phyloP scores from a whole-genome alignment of 768 basidiomycete species.

The Leccinum subtestaceum region DNA sequence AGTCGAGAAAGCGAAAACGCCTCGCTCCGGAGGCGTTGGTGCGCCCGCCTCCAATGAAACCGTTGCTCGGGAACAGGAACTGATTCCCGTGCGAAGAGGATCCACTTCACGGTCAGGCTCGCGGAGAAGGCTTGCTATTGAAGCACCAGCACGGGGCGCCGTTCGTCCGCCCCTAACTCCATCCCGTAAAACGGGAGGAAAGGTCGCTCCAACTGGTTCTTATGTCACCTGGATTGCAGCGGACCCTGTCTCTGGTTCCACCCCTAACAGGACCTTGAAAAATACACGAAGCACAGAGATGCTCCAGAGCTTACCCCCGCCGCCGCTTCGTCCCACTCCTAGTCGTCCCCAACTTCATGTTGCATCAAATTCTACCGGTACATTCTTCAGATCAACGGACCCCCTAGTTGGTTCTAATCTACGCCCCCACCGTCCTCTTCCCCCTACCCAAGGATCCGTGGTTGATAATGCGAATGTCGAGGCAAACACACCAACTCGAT shows the following conservation, averaged over 20 bases:
- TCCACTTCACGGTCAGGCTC: slow-evolving; percentile 19
- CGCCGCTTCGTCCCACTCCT: slow-evolving; percentile 28
- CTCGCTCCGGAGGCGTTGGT: slow-evolving; percentile 16
- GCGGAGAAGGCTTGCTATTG: slow-evolving; percentile 9
- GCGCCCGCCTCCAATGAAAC: slow-evolving; percentile 23
- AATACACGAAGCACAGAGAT: slow-evolving; percentile 30
- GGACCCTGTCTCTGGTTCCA: slow-evolving; percentile 32
- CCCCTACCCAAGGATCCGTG: slow-evolving; percentile 26
- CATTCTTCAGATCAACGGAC: slow-evolving; percentile 20
- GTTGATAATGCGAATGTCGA: slow-evolving; percentile 22
- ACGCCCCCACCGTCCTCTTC: slow-evolving; percentile 29
- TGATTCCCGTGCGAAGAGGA: slow-evolving; percentile 7
- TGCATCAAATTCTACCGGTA: slow-evolving; percentile 16
- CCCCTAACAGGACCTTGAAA: slow-evolving; percentile 31
- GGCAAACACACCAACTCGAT: slow-evolving; percentile 14
- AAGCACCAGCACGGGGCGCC: neutral
- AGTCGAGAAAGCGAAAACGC: slow-evolving; percentile 15
- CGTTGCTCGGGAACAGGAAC: slow-evolving; percentile 20
- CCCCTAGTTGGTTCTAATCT: slow-evolving; percentile 14
- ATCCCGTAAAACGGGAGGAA: slow-evolving; percentile 24
- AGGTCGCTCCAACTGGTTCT: slow-evolving; percentile 19
- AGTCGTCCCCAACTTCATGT: slow-evolving; percentile 29
- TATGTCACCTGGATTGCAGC: slow-evolving; percentile 30
- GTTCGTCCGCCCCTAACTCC: slow-evolving; percentile 16
- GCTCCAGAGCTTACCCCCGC: slow-evolving; percentile 20